These are phyloP conservation scores for Hanseniaspora singularis DNA, from an alignment of 805 yeast species.

Conservation along the genomic window DNA sequence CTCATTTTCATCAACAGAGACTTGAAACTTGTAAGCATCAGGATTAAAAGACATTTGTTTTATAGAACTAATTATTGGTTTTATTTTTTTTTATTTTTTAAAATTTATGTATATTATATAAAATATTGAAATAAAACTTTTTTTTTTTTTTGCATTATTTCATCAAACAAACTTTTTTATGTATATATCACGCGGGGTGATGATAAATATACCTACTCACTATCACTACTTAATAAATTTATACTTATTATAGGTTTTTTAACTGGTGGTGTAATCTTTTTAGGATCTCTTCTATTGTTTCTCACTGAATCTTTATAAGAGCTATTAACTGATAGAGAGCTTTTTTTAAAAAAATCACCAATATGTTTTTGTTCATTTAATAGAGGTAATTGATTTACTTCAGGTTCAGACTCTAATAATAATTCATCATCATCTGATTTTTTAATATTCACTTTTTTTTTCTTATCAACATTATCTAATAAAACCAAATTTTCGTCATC, in stretches of 20 bases:
- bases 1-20: slow-evolving; percentile 86
- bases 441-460: not conserved
- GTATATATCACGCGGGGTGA: not conserved
- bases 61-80: too few relatives aligned
- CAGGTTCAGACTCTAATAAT: slow-evolving; percentile 6
- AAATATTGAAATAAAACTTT: too few relatives aligned
- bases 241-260: not conserved
- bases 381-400: too few relatives aligned
- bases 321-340: too few relatives aligned
- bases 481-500: not conserved
- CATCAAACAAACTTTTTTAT: too few relatives aligned
- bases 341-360: too few relatives aligned
- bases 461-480: not conserved
- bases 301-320: too few relatives aligned
- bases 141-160: not conserved
- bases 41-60: slow-evolving; percentile 20
- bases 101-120: not conserved
- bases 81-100: not conserved
- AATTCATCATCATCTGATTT: not conserved
- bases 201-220: not conserved
- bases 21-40: slow-evolving; percentile 52
- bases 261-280: not conserved
- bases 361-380: too few relatives aligned
- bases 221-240: slow-evolving; percentile 7
- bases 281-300: too few relatives aligned